Conservation (phyloP, 306 rosid genomes). For the Cotoneaster glaucophyllus region DNA sequence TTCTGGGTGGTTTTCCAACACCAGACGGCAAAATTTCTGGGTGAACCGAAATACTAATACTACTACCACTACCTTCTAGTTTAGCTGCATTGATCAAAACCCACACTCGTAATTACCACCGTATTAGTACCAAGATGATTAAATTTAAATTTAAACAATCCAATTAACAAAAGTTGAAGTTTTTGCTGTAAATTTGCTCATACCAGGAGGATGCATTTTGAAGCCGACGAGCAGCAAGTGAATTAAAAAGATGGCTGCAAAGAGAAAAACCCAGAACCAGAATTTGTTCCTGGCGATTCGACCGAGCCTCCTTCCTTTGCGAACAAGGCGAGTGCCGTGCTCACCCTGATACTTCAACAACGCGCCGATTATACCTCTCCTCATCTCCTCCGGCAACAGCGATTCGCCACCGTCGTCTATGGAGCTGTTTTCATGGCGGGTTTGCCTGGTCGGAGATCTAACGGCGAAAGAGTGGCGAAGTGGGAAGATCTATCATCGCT, state of each 20-base stretch:
- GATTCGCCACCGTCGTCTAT: conserved; percentile 36
- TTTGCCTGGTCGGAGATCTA: conserved; percentile 1
- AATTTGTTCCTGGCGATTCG: conserved; percentile 50
- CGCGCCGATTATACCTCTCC: conserved; percentile 21
- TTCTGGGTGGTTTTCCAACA: conserved; percentile 33
- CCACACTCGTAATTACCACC: background rate
- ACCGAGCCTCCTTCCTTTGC: conserved; percentile 62
- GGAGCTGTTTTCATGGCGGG: background rate
- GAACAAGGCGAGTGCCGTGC: conserved; percentile 44
- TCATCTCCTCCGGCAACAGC: conserved; percentile 39
- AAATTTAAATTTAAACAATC: background rate
- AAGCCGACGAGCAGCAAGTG: conserved; percentile 51
- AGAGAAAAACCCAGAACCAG: conserved; percentile 36
- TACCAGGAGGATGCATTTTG: conserved; percentile 54
- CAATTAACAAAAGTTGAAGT: background rate
- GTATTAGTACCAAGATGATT: conserved; percentile 1
- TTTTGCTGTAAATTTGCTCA: background rate
- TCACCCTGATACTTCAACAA: conserved; percentile 12
- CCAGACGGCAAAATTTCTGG: conserved; percentile 15
- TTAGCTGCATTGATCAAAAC: conserved; percentile 32
- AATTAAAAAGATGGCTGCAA: conserved; percentile 40
- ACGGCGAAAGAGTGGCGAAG: background rate
- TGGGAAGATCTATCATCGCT: background rate
- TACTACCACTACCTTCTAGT: conserved; percentile 24
- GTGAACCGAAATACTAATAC: conserved; percentile 5